Evolutionary conservation across 345 rosid species (phyloP).

Genomic region (Raphanus sativus): DNA sequence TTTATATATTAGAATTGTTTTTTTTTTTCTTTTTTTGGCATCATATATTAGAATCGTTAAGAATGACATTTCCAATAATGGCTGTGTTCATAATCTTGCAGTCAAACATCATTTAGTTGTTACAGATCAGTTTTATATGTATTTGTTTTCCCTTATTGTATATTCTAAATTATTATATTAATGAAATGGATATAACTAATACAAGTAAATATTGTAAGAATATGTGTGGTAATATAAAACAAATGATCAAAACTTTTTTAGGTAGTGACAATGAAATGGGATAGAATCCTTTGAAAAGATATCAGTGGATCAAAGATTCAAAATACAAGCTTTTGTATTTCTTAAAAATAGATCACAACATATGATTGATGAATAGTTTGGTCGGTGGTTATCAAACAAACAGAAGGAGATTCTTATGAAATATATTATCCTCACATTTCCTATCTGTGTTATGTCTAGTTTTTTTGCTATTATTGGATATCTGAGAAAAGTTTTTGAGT

Average conservation of each 20-base stretch:
- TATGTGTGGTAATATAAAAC: not conserved
- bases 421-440: not conserved
- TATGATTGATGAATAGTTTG: not conserved
- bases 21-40: too few relatives aligned
- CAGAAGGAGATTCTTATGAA: not conserved
- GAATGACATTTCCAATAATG: not conserved
- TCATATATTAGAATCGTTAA: not conserved
- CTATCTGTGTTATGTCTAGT: not conserved
- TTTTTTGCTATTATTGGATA: not conserved
- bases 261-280: not conserved
- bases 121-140: not conserved
- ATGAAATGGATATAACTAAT: not conserved
- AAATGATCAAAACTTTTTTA: not conserved
- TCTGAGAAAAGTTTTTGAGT: not conserved
- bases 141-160: not conserved
- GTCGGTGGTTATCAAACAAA: not conserved
- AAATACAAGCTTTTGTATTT: not conserved
- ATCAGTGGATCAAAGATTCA: not conserved
- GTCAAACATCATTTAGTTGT: not conserved
- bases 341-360: not conserved
- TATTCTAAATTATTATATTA: not conserved
- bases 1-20: not conserved
- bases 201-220: not conserved
- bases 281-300: not conserved
- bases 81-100: not conserved